These are phyloP conservation scores for Xylaria telfairii DNA, from an alignment of 495 filamentous ascomycete species.

Conservation along the genomic window DNA sequence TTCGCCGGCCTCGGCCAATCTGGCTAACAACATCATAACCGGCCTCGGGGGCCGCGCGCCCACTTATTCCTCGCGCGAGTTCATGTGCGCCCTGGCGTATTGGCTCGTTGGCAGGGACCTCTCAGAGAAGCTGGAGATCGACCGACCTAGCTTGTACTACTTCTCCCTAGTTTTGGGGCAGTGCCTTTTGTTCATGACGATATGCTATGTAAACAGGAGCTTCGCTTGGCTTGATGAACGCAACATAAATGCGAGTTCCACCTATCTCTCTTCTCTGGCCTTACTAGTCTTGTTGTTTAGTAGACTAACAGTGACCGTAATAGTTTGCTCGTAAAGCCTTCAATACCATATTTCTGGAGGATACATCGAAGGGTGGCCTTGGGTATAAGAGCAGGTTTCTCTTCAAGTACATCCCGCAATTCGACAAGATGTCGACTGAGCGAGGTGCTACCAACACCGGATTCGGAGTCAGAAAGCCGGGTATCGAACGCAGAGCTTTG, in stretches of 20 bases:
- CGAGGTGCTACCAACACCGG: slow-evolving; percentile 14
- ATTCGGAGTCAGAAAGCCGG: slow-evolving; percentile 2
- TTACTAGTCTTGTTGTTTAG: not conserved
- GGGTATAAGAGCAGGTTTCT: slow-evolving; percentile 63
- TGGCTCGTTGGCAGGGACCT: slow-evolving; percentile 74
- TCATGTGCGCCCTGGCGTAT: slow-evolving; percentile 68
- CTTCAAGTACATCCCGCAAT: slow-evolving; percentile 68
- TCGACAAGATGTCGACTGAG: slow-evolving; percentile 34
- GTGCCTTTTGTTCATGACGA: slow-evolving; percentile 65
- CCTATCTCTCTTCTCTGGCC: not conserved
- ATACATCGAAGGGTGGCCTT: slow-evolving; percentile 62
- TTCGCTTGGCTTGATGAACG: slow-evolving; percentile 63
- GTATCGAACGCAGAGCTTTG: slow-evolving; percentile 32
- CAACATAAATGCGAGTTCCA: slow-evolving; percentile 56
- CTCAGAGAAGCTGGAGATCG: slow-evolving; percentile 64
- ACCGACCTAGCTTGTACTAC: slow-evolving; percentile 61
- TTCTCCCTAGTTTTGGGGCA: slow-evolving; percentile 68
- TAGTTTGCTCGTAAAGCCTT: slow-evolving; percentile 56
- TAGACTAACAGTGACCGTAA: not conserved
- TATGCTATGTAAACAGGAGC: slow-evolving; percentile 60
- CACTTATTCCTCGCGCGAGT: slow-evolving; percentile 63
- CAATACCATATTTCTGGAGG: slow-evolving; percentile 53
- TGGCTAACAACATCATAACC: slow-evolving; percentile 78
- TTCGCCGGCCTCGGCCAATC: slow-evolving; percentile 60
- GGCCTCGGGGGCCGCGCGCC: slow-evolving; percentile 68